These are phyloP conservation scores for Russula compacta DNA, from an alignment of 768 basidiomycete genomes.

Conservation along the genomic window DNA sequence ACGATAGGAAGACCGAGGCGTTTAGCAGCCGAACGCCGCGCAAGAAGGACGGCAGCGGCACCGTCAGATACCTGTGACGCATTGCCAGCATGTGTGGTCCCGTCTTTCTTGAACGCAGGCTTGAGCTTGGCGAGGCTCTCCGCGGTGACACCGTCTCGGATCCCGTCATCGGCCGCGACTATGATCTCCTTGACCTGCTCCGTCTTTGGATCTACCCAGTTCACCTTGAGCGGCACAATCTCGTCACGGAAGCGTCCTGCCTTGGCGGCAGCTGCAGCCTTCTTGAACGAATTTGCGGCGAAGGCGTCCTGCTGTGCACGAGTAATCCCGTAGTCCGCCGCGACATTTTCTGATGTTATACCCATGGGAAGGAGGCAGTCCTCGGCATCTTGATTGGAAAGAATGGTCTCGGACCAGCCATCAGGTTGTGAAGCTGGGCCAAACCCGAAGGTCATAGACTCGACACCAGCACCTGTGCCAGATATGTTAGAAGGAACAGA, in stretches of 20 bases:
- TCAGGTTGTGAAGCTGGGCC: slow-evolving; percentile 49
- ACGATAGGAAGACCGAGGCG: slow-evolving; percentile 78
- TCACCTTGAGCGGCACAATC: slow-evolving; percentile 72
- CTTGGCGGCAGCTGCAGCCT: slow-evolving; percentile 72
- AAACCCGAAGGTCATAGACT: slow-evolving; percentile 81
- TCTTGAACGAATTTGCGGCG: slow-evolving; percentile 76
- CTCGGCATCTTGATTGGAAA: slow-evolving; percentile 56
- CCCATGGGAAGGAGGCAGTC: slow-evolving; percentile 89
- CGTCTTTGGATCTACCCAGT: slow-evolving; percentile 63
- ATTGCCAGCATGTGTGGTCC: slow-evolving; percentile 76
- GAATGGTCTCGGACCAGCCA: slow-evolving; percentile 54
- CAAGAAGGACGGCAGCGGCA: slow-evolving; percentile 80
- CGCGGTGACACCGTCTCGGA: slow-evolving; percentile 75
- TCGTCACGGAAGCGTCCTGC: slow-evolving; percentile 76
- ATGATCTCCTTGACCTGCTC: slow-evolving; percentile 56
- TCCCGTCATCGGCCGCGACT: slow-evolving; percentile 78
- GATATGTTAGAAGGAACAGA: background rate
- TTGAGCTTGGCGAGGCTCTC: slow-evolving; percentile 75
- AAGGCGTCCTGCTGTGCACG: slow-evolving; percentile 78
- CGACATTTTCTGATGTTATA: slow-evolving; percentile 91
- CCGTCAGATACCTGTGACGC: slow-evolving; percentile 90
- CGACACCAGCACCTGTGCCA: slow-evolving; percentile 66
- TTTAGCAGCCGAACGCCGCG: slow-evolving; percentile 71
- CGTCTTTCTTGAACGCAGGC: slow-evolving; percentile 73
- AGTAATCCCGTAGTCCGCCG: slow-evolving; percentile 62